Conservation (phyloP, 352 stramenopile species). For the Phytophthora cryptogea region DNA sequence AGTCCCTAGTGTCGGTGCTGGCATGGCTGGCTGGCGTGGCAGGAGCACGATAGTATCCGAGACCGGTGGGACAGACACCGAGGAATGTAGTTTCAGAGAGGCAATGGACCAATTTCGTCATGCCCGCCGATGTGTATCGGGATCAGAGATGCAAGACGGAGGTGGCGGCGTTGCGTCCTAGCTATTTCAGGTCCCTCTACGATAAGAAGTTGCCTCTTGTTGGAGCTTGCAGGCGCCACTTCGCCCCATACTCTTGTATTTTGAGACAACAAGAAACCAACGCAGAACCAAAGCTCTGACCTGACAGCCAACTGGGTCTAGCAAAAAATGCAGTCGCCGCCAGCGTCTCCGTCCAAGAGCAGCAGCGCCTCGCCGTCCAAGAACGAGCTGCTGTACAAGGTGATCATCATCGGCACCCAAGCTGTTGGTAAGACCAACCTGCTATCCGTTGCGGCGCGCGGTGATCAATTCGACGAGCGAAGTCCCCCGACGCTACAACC, state of each 20-base stretch:
- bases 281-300: not conserved
- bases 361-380: slow-evolving; percentile 41
- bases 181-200: not conserved
- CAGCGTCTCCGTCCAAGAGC: slow-evolving; percentile 34
- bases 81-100: too few species aligned
- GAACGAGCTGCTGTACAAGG: slow-evolving; percentile 58
- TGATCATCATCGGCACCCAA: slow-evolving; percentile 66
- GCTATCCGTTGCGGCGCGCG: slow-evolving; percentile 55
- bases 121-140: too few species aligned
- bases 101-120: too few species aligned
- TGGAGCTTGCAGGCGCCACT: not conserved
- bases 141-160: not conserved
- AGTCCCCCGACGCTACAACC: slow-evolving; percentile 58
- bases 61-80: too few species aligned
- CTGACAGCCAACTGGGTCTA: too few species aligned
- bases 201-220: not conserved
- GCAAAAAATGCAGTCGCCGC: slow-evolving; percentile 12
- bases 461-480: slow-evolving; percentile 60
- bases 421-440: slow-evolving; percentile 74
- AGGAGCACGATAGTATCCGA: too few species aligned
- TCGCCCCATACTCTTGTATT: not conserved
- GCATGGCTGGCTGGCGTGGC: too few species aligned
- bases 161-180: not conserved
- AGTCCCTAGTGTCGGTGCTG: too few species aligned
- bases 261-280: not conserved